A percentile compares a stretch with the other conserved stretches of the same genome.
Evolutionary conservation across 2,329 filamentous ascomycete genomes (phyloP).

Genomic region (Xylaria digitata): DNA sequence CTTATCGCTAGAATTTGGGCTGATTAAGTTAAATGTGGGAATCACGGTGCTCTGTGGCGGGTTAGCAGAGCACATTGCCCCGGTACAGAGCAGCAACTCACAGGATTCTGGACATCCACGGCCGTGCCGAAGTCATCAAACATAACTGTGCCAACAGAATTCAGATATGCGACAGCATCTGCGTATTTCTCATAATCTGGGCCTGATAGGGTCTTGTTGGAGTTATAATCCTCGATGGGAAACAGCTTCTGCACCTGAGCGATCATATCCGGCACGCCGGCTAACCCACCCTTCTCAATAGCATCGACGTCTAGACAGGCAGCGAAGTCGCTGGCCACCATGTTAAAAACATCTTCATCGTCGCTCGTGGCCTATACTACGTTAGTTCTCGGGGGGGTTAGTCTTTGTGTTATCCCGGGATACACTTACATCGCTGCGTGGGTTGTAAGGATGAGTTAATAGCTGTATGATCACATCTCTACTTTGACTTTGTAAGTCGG

Average conservation of each 20-base stretch:
- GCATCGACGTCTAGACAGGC: constrained; percentile 24
- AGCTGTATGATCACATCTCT: constrained; percentile 15
- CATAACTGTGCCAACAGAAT: constrained; percentile 16
- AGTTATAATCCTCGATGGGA: constrained; percentile 19
- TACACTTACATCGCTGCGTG: constrained; percentile 12
- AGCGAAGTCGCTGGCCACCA: constrained; percentile 20
- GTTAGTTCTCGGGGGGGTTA: not conserved
- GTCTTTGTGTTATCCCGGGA: too few species aligned
- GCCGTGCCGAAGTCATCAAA: constrained; percentile 21
- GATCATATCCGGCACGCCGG: constrained; percentile 24
- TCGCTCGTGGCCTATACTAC: constrained; percentile 18
- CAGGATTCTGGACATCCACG: constrained; percentile 25
- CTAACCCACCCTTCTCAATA: constrained; percentile 10
- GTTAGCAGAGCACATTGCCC: not conserved
- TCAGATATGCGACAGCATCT: constrained; percentile 19
- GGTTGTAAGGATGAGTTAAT: constrained; percentile 16
- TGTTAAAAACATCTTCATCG: constrained; percentile 27
- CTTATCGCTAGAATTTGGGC: not conserved
- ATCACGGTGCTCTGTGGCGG: not conserved
- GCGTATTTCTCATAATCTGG: constrained; percentile 23
- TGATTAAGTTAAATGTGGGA: constrained; percentile 5
- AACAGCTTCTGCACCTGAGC: constrained; percentile 18
- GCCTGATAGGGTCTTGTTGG: constrained; percentile 16
- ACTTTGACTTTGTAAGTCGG: not conserved
- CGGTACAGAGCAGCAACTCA: not conserved